Percentiles rank a stretch among this genome's conserved stretches.
Evolutionary conservation across 176 grass and related monocot genomes (phyloP).

Genomic region (Aegilops longissima): DNA sequence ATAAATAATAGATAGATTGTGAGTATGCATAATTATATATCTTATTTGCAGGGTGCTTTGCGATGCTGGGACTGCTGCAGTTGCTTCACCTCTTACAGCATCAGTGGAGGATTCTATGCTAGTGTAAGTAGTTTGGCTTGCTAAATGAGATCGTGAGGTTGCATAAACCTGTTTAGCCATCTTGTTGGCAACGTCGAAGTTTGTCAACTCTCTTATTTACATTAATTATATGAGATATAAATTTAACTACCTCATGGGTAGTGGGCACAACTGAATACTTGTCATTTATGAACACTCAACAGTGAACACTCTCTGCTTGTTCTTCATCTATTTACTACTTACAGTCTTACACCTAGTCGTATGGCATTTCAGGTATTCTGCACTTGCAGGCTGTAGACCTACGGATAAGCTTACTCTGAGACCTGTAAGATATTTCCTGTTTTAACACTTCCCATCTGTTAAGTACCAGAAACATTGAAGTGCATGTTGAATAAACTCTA

Average conservation of each 20-base stretch:
- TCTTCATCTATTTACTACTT: neutral
- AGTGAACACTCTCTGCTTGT: neutral
- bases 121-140: slow-evolving; percentile 59
- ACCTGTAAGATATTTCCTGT: slow-evolving; percentile 58
- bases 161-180: neutral
- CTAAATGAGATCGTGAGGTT: slow-evolving; percentile 7
- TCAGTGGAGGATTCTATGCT: slow-evolving; percentile 90
- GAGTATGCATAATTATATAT: slow-evolving; percentile 21
- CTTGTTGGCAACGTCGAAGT: neutral
- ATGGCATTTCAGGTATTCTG: slow-evolving; percentile 75
- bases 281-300: neutral
- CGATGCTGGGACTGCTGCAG: slow-evolving; percentile 84
- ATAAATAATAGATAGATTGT: neutral
- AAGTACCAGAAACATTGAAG: slow-evolving; percentile 19
- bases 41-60: slow-evolving; percentile 65
- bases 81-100: slow-evolving; percentile 86
- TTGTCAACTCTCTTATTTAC: neutral
- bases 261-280: neutral
- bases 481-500: slow-evolving; percentile 1
- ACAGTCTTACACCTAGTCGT: neutral
- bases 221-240: neutral
- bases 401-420: slow-evolving; percentile 63
- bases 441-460: slow-evolving; percentile 15
- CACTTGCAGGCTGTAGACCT: slow-evolving; percentile 66
- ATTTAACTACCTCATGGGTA: neutral